Conservation (phyloP, 345 rosid species). For the Anastatica hierochuntica region DNA sequence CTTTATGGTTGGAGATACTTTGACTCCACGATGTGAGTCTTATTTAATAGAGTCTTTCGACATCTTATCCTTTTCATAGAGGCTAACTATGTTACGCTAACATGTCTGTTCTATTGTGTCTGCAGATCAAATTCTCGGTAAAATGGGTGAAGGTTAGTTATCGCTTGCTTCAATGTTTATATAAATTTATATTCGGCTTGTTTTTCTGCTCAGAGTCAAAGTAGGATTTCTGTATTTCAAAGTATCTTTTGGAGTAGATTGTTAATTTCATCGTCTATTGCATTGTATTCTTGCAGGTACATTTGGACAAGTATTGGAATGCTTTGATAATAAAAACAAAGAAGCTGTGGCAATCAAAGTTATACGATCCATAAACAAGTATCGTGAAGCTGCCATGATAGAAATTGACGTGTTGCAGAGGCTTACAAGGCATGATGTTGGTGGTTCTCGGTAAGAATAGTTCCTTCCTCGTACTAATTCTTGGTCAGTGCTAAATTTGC, state of each 20-base stretch:
- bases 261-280: not conserved
- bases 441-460: constrained; percentile 61
- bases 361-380: constrained; percentile 66
- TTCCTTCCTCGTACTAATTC: not conserved
- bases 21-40: constrained; percentile 56
- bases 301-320: constrained; percentile 83
- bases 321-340: constrained; percentile 66
- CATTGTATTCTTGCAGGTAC: constrained; percentile 40
- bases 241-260: not conserved
- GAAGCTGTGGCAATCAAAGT: constrained; percentile 83
- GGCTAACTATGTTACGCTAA: constrained; percentile 1
- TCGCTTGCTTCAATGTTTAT: not conserved
- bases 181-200: not conserved
- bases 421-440: constrained; percentile 65
- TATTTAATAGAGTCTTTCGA: not conserved
- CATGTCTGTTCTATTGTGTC: constrained; percentile 18
- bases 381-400: constrained; percentile 88
- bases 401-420: constrained; percentile 73
- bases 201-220: not conserved
- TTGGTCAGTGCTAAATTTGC: constrained; percentile 18
- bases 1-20: constrained; percentile 53
- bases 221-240: too few species aligned
- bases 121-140: constrained; percentile 68
- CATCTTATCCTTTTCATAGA: not conserved
- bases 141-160: constrained; percentile 79